These are phyloP conservation scores for Lotmaria passim DNA, from an alignment of 208 protist species.

Conservation along the genomic window DNA sequence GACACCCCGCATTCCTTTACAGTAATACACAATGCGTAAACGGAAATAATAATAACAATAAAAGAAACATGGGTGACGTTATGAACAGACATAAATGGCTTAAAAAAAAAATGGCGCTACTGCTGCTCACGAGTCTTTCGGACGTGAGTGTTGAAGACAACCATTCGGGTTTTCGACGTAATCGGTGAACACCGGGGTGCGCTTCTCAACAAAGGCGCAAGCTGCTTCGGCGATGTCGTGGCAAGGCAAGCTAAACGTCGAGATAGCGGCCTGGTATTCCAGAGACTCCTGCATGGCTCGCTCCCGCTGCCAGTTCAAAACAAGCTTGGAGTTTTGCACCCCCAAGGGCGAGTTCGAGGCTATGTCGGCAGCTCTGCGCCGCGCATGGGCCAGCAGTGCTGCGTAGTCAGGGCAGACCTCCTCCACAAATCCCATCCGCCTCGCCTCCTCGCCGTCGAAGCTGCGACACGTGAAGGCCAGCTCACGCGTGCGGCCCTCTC, in stretches of 20 bases:
- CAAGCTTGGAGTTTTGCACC: conserved; percentile 76
- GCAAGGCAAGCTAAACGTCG: conserved; percentile 59
- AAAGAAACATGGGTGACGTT: no score
- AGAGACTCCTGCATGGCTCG: conserved; percentile 43
- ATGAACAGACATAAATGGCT: background rate
- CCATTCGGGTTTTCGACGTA: conserved; percentile 46
- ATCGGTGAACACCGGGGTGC: conserved; percentile 59
- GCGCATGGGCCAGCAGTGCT: conserved; percentile 48
- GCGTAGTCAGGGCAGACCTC: conserved; percentile 56
- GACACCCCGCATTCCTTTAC: no score
- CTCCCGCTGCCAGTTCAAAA: conserved; percentile 67
- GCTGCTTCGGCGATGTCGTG: conserved; percentile 66
- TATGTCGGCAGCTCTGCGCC: conserved; percentile 44
- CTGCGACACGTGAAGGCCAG: conserved; percentile 64
- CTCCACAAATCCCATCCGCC: conserved; percentile 59
- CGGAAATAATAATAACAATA: background rate
- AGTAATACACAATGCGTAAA: no score
- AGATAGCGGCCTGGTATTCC: conserved; percentile 69
- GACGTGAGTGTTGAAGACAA: background rate
- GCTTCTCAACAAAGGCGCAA: conserved; percentile 57
- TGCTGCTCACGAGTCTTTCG: background rate
- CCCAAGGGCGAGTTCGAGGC: conserved; percentile 69
- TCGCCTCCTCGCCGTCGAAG: conserved; percentile 50
- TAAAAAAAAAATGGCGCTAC: background rate
- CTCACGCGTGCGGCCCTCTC: conserved; percentile 70